Base-by-base conservation (phyloP, 2,329 filamentous ascomycete species). In the Chalaropsis ovoidea region DNA sequence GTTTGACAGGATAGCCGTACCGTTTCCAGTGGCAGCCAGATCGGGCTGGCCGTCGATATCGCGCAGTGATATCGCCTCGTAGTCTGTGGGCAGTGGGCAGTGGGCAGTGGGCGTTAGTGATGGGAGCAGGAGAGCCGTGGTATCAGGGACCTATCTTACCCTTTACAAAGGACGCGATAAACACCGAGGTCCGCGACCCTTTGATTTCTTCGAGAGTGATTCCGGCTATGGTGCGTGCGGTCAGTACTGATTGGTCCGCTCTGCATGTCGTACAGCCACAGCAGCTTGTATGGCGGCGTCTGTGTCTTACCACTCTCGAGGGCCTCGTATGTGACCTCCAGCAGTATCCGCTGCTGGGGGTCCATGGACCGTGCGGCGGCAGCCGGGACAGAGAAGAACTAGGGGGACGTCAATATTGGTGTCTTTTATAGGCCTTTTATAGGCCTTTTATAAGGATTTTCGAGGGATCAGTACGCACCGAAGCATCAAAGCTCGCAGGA, bases 1-100 rank as follows among this genome's bases (percentile, higher is more conserved):
- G 69, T 84, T 84, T 2, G 81, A 76, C 72, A 83, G 75, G 64
- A 83, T 80, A 66, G 80, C 79, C 58, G 78, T 78, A 3, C 79
- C 79, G 19, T 78, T 80, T 7, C 81, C 81, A 0, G 80, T 82
- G 6, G 81, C 79, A 49, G 79, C 78, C 72, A 82, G 80, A 65
- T 78, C 76, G 0, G 80, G 79, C 45, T 78, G 76, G 69, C 75
- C 78, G 61, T 81, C 78, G 2, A 77, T 75, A 68, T 83, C 81
- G 22, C 77, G 74, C 43, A 80, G 74, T n/a, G 76, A 78, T 7
- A 80, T 72, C 66, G 80, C 77, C 67, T 81, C 78, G 67, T 81
- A 81, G 66, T 81, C 80, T 79, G 45, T 15, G 17, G 5, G 11
- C 52, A 2, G 8, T n/a, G 13, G 13, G 39, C 35, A 24, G 35